Evolutionary conservation across 2,329 filamentous ascomycete species (phyloP), one percentile per base, ranked within the genome.

Genomic region (Erysiphe pisi): DNA sequence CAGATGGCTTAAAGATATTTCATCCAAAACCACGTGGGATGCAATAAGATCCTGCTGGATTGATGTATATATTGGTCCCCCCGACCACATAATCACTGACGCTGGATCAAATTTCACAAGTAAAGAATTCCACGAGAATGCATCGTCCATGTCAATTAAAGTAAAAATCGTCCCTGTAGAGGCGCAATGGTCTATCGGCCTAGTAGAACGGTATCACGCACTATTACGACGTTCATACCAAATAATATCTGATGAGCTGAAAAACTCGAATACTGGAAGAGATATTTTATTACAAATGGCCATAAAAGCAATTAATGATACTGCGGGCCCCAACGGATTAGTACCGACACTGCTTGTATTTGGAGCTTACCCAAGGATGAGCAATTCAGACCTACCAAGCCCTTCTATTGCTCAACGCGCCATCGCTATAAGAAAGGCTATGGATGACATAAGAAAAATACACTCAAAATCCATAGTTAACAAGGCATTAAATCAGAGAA

Each of bases 391-490:
- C 31, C 36, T 45, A 43, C 58, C 45, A 11, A 28, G 28, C 22
- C 56, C 70, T n/a, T 56, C 76, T 8, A 40, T 75, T 20, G 58
- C 7, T 3, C 68, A 77, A 68, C 16, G 76, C 40, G 63, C 76
- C 45, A 45, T 20, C 3, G 61, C 78, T 16, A 36, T 77, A 18
- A 76, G 47, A 28, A 77, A 77, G 31, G 77, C 76, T 22, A 77
- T 76, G 52, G 71, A 70, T 4, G 65, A 77, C 40, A 31, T 78
- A 20, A 6, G 65, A 25, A 78, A 74, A 8, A 16, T 76, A 9
- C 36, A 31, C 7, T 52, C 52, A 36, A 58, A 58, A 20, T 22
- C 65, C 16, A 20, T 77, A 45, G 18, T 77, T 36, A 36, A 65
- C 18, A 65, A 77, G 11, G 75, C 75, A 1, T 31, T 78, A 0